Conservation (phyloP, 2,329 filamentous ascomycete species). For the Cercospora sp. region DNA sequence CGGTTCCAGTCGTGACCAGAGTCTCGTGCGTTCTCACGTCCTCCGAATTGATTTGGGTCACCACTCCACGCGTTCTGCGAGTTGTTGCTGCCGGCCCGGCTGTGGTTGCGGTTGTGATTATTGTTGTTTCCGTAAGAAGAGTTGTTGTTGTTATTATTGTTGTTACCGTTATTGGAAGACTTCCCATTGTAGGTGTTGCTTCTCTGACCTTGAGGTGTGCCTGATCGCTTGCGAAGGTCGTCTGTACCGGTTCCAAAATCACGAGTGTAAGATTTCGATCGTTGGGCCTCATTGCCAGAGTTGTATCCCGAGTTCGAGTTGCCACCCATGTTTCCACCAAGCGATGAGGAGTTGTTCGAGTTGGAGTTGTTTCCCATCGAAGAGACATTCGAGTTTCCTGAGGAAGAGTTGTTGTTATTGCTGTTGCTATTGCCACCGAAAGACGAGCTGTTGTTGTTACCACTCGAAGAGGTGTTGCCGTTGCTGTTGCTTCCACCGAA, state of each 20-base stretch:
- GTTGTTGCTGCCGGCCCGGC: constrained; percentile 16
- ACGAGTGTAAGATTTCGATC: constrained; percentile 16
- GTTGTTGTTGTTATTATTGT: not conserved
- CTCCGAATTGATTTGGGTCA: constrained; percentile 5
- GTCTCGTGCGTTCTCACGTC: constrained; percentile 6
- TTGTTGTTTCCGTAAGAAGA: not conserved
- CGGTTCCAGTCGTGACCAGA: constrained; percentile 17
- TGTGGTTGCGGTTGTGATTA: not conserved
- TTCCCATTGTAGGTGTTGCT: constrained; percentile 13
- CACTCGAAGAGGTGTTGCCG: not conserved
- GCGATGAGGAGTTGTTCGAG: not conserved
- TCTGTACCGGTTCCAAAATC: constrained; percentile 18
- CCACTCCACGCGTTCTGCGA: constrained; percentile 1
- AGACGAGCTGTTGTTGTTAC: constrained; percentile 7
- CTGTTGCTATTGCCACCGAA: not conserved
- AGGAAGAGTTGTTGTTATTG: constrained; percentile 9
- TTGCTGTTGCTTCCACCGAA: constrained; percentile 7
- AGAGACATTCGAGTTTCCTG: constrained; percentile 3
- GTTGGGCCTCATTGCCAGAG: constrained; percentile 13
- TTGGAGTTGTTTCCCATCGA: constrained; percentile 5
- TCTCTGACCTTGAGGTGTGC: constrained; percentile 2
- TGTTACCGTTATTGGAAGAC: constrained; percentile 6
- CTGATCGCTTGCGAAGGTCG: constrained; percentile 10
- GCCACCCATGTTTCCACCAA: not conserved
- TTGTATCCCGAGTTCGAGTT: constrained; percentile 3